Conservation (phyloP, 169 alveolate species). For the Plasmodium falciparum region DNA sequence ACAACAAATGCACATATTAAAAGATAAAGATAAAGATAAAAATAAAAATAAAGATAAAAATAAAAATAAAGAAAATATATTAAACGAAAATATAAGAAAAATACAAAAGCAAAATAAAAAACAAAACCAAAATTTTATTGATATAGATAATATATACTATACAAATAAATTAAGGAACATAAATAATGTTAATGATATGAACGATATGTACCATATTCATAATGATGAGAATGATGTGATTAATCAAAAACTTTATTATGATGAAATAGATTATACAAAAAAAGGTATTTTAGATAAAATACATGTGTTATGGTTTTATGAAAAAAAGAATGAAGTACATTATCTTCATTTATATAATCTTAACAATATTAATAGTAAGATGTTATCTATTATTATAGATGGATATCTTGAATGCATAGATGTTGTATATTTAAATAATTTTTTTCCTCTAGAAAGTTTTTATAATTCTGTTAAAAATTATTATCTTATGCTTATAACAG, state of each 20-base stretch:
- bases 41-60: not conserved
- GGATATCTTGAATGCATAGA: slow-evolving; percentile 58
- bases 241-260: not conserved
- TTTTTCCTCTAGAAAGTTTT: slow-evolving; percentile 56
- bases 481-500: slow-evolving; percentile 54
- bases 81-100: too few relatives aligned
- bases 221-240: too few relatives aligned
- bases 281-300: slow-evolving; percentile 42
- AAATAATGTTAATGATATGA: not conserved
- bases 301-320: slow-evolving; percentile 61
- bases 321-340: slow-evolving; percentile 10
- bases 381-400: slow-evolving; percentile 30
- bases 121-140: not conserved
- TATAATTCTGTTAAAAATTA: slow-evolving; percentile 51
- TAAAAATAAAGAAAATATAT: too few relatives aligned
- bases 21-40: not conserved
- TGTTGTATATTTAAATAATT: slow-evolving; percentile 20
- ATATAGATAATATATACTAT: not conserved
- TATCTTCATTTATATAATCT: slow-evolving; percentile 55
- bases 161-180: not conserved
- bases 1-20: not conserved
- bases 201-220: too few relatives aligned
- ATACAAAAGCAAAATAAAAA: too few relatives aligned
- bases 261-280: slow-evolving; percentile 23
- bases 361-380: slow-evolving; percentile 37